These are phyloP conservation scores for Thelonectria blattea DNA, from an alignment of 2,329 filamentous ascomycete species.

Conservation along the genomic window DNA sequence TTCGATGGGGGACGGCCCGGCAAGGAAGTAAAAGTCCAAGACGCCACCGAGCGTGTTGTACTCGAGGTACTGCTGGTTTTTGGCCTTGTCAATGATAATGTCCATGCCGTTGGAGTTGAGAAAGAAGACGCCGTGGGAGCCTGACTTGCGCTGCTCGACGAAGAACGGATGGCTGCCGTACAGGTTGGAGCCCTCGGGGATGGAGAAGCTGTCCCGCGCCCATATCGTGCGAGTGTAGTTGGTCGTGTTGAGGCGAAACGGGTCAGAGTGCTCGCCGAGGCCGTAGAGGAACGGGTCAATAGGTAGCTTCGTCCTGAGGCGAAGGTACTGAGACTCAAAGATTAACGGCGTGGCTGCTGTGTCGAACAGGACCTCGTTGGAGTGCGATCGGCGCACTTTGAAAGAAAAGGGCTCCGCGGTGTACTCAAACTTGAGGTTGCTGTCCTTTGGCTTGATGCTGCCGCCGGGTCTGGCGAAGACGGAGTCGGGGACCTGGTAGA, in stretches of 20 bases:
- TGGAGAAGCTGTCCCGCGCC: conserved; percentile 61
- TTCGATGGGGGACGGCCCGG: conserved; percentile 63
- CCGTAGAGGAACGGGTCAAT: conserved; percentile 76
- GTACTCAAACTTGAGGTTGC: conserved; percentile 55
- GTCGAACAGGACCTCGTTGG: conserved; percentile 67
- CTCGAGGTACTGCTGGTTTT: conserved; percentile 71
- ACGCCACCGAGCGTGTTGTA: conserved; percentile 82
- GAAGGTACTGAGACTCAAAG: conserved; percentile 80
- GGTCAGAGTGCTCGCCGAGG: conserved; percentile 77
- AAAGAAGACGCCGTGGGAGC: conserved; percentile 71
- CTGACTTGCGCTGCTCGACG: conserved; percentile 67
- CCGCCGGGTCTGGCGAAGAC: conserved; percentile 63
- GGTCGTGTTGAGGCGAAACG: conserved; percentile 70
- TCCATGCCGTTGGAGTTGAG: conserved; percentile 80
- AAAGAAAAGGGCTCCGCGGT: conserved; percentile 69
- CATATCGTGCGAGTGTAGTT: conserved; percentile 69
- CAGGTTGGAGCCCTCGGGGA: conserved; percentile 68
- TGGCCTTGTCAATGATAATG: conserved; percentile 68
- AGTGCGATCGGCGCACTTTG: conserved; percentile 53
- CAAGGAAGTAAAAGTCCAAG: conserved; percentile 73
- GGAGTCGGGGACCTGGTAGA: conserved; percentile 76
- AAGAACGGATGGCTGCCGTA: conserved; percentile 80
- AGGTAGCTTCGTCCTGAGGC: conserved; percentile 73
- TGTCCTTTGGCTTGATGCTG: conserved; percentile 31
- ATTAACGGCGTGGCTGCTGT: conserved; percentile 70